These are phyloP conservation scores for Boletus sensibilis DNA, from an alignment of 768 basidiomycete species.

Conservation along the genomic window DNA sequence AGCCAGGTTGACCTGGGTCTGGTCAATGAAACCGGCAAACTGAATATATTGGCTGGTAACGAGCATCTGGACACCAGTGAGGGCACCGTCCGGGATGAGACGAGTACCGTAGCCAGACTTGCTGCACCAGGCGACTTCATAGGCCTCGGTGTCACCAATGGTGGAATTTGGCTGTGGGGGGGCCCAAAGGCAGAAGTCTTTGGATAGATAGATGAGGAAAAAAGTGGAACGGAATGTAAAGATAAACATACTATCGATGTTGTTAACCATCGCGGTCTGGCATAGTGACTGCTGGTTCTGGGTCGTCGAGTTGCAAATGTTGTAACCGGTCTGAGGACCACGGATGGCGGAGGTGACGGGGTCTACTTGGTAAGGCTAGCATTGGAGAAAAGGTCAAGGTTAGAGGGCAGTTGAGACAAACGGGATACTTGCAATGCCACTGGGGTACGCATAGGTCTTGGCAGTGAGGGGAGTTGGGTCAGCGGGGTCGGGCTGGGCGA, in stretches of 20 bases:
- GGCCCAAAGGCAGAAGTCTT: conserved; percentile 75
- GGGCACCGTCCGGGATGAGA: conserved; percentile 61
- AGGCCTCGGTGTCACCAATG: conserved; percentile 66
- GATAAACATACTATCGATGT: conserved; percentile 35
- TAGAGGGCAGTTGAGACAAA: neutral
- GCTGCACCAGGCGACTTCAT: conserved; percentile 74
- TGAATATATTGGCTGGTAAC: conserved; percentile 57
- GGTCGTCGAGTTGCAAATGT: conserved; percentile 67
- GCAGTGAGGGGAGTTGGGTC: conserved; percentile 47
- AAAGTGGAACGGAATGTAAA: neutral
- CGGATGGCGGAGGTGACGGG: conserved; percentile 42
- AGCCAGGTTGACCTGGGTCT: conserved; percentile 53
- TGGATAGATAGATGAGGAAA: conserved; percentile 26
- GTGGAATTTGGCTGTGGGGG: conserved; percentile 46
- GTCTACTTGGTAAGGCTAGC: conserved; percentile 54
- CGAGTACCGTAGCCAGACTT: conserved; percentile 66
- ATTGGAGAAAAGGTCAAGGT: neutral
- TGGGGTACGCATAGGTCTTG: conserved; percentile 46
- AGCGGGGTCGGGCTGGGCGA: conserved; percentile 37
- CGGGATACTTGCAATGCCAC: conserved; percentile 37
- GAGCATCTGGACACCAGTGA: conserved; percentile 65
- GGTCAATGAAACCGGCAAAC: conserved; percentile 64
- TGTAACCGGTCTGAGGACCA: conserved; percentile 64
- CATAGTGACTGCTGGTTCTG: conserved; percentile 60
- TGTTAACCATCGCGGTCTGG: conserved; percentile 69